These are phyloP conservation scores for Russula brevipes DNA, from an alignment of 768 basidiomycete species.

Conservation along the genomic window DNA sequence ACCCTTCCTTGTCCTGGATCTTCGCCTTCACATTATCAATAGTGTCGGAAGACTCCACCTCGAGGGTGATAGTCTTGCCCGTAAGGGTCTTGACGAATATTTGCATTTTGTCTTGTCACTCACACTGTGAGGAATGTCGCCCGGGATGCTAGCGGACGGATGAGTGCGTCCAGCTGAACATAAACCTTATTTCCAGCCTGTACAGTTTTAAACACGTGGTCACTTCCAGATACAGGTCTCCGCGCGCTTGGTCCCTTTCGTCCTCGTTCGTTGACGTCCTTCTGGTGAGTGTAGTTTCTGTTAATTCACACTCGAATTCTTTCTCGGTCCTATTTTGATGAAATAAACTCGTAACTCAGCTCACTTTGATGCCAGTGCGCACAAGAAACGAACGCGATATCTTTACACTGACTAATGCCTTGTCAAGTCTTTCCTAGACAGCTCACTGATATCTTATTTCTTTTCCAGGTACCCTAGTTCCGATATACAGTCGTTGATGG, in stretches of 20 bases:
- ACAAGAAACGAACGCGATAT: constrained; percentile 51
- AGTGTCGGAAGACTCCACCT: constrained; percentile 95
- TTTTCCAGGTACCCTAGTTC: background rate
- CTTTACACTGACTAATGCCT: constrained; percentile 33
- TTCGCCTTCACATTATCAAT: constrained; percentile 93
- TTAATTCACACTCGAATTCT: background rate
- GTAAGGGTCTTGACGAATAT: constrained; percentile 90
- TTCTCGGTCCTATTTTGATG: constrained; percentile 22
- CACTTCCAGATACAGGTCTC: background rate
- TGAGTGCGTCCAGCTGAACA: background rate
- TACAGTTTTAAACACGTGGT: constrained; percentile 23
- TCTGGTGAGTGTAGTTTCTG: constrained; percentile 6
- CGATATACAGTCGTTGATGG: background rate
- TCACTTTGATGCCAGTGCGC: constrained; percentile 54
- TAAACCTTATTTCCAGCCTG: constrained; percentile 12
- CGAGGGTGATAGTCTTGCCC: constrained; percentile 96
- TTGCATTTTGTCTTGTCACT: constrained; percentile 32
- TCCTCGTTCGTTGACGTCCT: background rate
- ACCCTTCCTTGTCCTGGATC: constrained; percentile 78
- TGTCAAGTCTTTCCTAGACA: background rate
- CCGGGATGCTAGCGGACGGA: background rate
- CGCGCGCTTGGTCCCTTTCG: no score
- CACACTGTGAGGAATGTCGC: background rate
- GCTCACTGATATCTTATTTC: constrained; percentile 5
- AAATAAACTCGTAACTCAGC: constrained; percentile 47